These are phyloP conservation scores for Stereocaulon alpinum DNA, from an alignment of 495 filamentous ascomycete species.

Conservation along the genomic window DNA sequence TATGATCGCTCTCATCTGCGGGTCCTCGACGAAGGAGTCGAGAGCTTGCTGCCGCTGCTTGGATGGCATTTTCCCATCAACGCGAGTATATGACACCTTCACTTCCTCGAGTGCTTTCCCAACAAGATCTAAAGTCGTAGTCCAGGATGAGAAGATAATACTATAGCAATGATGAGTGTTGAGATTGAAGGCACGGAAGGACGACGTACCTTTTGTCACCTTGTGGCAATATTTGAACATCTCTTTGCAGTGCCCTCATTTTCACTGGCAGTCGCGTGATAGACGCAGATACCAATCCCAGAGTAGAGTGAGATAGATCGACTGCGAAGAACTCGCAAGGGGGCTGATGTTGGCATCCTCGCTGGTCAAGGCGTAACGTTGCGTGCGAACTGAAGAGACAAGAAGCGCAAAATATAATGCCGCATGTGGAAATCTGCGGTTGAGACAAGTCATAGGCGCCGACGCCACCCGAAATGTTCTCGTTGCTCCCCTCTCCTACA, in stretches of 20 bases:
- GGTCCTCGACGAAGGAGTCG: slow-evolving; percentile 26
- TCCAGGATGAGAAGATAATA: slow-evolving; percentile 39
- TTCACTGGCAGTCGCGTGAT: slow-evolving; percentile 44
- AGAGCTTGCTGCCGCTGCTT: slow-evolving; percentile 29
- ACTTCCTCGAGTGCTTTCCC: slow-evolving; percentile 27
- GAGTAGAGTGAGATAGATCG: slow-evolving; percentile 35
- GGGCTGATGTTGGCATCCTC: slow-evolving; percentile 11
- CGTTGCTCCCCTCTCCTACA: neutral
- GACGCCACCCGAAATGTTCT: neutral
- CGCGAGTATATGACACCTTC: slow-evolving; percentile 25
- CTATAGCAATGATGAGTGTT: slow-evolving; percentile 18
- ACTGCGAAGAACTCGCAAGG: slow-evolving; percentile 43
- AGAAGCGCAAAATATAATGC: slow-evolving; percentile 7
- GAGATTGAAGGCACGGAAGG: slow-evolving; percentile 26
- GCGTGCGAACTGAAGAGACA: neutral
- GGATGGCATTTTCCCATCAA: slow-evolving; percentile 36
- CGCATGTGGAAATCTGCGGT: slow-evolving; percentile 5
- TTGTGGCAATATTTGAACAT: slow-evolving; percentile 60
- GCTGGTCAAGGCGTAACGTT: neutral
- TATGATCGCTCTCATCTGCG: slow-evolving; percentile 26
- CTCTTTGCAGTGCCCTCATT: slow-evolving; percentile 75
- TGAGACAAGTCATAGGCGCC: neutral
- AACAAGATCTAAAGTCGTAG: slow-evolving; percentile 34
- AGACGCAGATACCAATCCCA: slow-evolving; percentile 30
- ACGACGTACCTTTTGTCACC: slow-evolving; percentile 46